Conservation (phyloP, 257 asterid species). For the Ajuga chamaepitys region DNA sequence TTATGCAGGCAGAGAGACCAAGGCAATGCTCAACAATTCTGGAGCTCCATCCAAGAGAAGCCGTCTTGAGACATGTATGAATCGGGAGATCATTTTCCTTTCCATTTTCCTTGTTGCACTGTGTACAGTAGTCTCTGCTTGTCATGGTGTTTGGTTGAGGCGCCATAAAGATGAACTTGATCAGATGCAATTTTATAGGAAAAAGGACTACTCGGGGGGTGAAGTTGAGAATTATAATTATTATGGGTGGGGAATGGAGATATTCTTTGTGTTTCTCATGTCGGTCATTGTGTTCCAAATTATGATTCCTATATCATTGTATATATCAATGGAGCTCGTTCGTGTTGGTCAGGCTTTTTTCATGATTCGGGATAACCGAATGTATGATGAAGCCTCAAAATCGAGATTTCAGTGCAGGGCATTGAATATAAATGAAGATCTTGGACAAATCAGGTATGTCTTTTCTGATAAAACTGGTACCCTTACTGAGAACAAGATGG, state of each 20-base stretch:
- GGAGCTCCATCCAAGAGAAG: conserved; percentile 97
- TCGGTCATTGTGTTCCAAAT: conserved; percentile 91
- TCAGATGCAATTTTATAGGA: conserved; percentile 68
- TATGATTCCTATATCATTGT: conserved; percentile 95
- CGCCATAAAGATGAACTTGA: conserved; percentile 63
- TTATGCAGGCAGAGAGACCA: conserved; percentile 88
- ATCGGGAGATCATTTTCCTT: conserved; percentile 69
- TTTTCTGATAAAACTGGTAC: conserved; percentile 99
- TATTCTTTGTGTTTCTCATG: conserved; percentile 84
- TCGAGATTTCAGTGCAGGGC: conserved; percentile 96
- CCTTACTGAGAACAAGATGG: conserved; percentile 98
- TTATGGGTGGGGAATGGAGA: conserved; percentile 87
- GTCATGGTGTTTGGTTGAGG: conserved; percentile 90
- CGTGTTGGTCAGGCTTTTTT: conserved; percentile 98
- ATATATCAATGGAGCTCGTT: conserved; percentile 98
- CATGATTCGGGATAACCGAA: conserved; percentile 65
- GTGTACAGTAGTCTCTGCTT: conserved; percentile 51
- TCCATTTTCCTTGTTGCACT: conserved; percentile 66
- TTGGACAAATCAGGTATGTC: conserved; percentile 90
- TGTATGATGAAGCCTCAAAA: conserved; percentile 69
- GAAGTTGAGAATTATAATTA: conserved; percentile 52
- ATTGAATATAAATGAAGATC: conserved; percentile 91
- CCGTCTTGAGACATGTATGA: conserved; percentile 85
- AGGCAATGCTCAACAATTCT: conserved; percentile 96
- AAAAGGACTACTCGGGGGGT: conserved; percentile 50